phyloP scores from a whole-genome alignment of 179 eudicot species.

The Beta lomatogona region DNA sequence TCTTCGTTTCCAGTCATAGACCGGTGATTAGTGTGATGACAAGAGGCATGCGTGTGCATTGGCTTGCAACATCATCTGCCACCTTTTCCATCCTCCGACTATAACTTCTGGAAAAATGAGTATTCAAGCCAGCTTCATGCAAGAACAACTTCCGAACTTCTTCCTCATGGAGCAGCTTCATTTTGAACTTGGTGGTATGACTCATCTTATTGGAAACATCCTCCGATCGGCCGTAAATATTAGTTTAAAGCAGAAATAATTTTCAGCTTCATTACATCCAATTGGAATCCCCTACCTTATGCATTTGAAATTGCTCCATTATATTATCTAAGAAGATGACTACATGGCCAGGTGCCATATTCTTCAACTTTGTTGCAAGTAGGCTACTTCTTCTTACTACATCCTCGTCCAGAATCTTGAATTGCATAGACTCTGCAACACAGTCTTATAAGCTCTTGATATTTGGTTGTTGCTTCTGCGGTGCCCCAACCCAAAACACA shows the following conservation, averaged over 20 bases:
- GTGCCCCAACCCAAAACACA: constrained; percentile 16
- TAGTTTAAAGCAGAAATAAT: constrained; percentile 15
- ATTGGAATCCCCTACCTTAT: constrained; percentile 12
- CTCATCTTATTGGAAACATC: constrained; percentile 21
- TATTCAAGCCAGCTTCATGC: not conserved
- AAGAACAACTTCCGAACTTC: constrained; percentile 19
- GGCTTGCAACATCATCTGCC: not conserved
- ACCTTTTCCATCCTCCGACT: not conserved
- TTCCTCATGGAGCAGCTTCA: constrained; percentile 17
- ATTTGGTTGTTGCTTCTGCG: not conserved
- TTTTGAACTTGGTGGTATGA: constrained; percentile 3
- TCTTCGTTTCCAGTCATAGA: constrained; percentile 23
- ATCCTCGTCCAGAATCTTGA: constrained; percentile 16
- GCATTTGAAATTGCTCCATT: not conserved
- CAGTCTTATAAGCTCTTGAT: constrained; percentile 9
- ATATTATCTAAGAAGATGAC: constrained; percentile 20
- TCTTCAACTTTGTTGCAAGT: constrained; percentile 9
- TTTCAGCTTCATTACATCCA: not conserved
- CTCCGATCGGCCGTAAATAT: constrained; percentile 17
- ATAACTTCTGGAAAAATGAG: constrained; percentile 3
- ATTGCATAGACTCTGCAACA: constrained; percentile 5
- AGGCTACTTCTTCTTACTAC: constrained; percentile 3
- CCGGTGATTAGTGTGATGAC: constrained; percentile 10
- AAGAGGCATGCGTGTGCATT: constrained; percentile 16
- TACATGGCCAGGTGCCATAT: constrained; percentile 23